Percentiles rank a stretch among this genome's conserved stretches.
phyloP scores from a whole-genome alignment of 768 basidiomycete genomes.

The Strobilomyces confusus region DNA sequence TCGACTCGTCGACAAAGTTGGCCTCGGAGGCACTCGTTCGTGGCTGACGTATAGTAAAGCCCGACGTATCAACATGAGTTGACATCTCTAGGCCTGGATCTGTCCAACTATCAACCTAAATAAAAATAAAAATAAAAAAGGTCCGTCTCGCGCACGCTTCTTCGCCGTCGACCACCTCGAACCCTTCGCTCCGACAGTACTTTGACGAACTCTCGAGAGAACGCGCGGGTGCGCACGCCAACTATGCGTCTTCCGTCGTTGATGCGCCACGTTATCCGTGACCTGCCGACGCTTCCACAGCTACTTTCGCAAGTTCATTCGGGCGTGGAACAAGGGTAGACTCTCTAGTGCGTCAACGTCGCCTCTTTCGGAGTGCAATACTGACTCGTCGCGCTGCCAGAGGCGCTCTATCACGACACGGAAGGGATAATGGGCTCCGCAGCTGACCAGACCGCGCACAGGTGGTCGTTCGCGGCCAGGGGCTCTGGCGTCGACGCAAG shows the following conservation, averaged over 20 bases:
- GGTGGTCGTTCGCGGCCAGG: conserved; percentile 83
- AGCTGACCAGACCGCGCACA: conserved; percentile 74
- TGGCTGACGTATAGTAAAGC: too few relatives aligned
- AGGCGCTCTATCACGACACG: conserved; percentile 57
- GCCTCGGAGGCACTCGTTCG: too few relatives aligned
- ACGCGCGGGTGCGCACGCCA: conserved; percentile 58
- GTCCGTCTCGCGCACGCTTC: too few relatives aligned
- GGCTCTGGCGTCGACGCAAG: conserved; percentile 52
- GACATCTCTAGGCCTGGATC: too few relatives aligned
- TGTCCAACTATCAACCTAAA: too few relatives aligned
- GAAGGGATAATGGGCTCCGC: conserved; percentile 52
- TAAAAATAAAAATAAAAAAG: too few relatives aligned
- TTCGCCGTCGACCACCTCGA: not conserved
- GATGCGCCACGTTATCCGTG: not conserved
- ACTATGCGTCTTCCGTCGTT: not conserved
- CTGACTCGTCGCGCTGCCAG: conserved; percentile 26
- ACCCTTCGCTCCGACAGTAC: conserved; percentile 4
- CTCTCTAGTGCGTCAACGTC: conserved; percentile 46
- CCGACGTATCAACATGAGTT: too few relatives aligned
- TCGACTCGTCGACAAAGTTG: too few relatives aligned
- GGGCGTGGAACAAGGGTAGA: conserved; percentile 83
- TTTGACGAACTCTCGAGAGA: conserved; percentile 79
- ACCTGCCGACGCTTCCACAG: conserved; percentile 31
- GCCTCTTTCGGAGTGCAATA: not conserved
- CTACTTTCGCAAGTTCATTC: conserved; percentile 92